Conservation (phyloP, 2,329 filamentous ascomycete species). For the Mycosphaerella sp. region DNA sequence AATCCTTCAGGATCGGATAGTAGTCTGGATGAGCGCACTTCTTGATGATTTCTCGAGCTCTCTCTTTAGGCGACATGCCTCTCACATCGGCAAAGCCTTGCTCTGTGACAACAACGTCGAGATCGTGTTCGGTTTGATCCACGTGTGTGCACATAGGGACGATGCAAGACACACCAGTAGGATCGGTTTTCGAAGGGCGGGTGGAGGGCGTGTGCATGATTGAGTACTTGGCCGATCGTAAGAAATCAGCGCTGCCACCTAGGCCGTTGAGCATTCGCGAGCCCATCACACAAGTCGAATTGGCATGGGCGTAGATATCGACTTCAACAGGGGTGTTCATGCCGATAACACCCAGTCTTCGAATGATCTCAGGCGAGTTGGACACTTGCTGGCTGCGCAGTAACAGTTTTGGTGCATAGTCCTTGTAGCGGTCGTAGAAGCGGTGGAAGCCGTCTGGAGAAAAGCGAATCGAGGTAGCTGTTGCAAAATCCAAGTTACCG, state of each 20-base stretch:
- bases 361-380: conserved; percentile 86
- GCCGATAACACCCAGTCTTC: conserved; percentile 76
- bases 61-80: conserved; percentile 70
- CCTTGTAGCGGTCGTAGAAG: conserved; percentile 81
- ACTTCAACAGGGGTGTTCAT: conserved; percentile 96
- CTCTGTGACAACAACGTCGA: conserved; percentile 78
- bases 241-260: conserved; percentile 74
- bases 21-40: conserved; percentile 84
- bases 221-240: conserved; percentile 70
- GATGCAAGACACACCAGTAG: conserved; percentile 74
- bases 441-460: conserved; percentile 84
- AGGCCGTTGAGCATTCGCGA: conserved; percentile 81
- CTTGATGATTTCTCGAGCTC: conserved; percentile 76
- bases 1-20: conserved; percentile 71
- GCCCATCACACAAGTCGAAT: conserved; percentile 84
- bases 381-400: conserved; percentile 82
- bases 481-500: conserved; percentile 81
- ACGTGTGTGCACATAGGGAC: conserved; percentile 92
- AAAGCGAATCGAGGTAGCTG: conserved; percentile 83
- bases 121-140: conserved; percentile 88
- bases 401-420: conserved; percentile 73
- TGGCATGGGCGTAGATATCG: conserved; percentile 90
- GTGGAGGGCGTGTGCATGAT: conserved; percentile 91
- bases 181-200: conserved; percentile 74
- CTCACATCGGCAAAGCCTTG: conserved; percentile 78